Conservation (phyloP, 768 basidiomycete species). For the Boletus eberwhitei region DNA sequence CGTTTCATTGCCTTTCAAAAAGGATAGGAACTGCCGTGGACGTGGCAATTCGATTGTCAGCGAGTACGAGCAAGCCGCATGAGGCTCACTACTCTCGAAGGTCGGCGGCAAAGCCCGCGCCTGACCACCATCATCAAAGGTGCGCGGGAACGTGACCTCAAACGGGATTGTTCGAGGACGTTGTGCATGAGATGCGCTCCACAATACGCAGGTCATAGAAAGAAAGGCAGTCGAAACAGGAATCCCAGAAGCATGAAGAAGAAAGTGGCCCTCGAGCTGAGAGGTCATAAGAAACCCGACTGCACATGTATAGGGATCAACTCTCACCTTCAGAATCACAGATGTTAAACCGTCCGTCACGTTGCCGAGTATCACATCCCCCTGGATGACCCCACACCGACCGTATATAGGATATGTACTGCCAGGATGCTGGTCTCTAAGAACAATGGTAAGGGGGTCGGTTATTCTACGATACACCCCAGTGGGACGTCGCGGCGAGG, state of each 20-base stretch:
- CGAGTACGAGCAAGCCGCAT: slow-evolving; percentile 42
- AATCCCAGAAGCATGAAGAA: slow-evolving; percentile 11
- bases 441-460: slow-evolving; percentile 21
- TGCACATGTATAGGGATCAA: background rate
- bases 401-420: slow-evolving; percentile 21
- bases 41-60: slow-evolving; percentile 43
- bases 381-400: slow-evolving; percentile 20
- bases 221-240: slow-evolving; percentile 16
- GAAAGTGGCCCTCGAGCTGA: slow-evolving; percentile 27
- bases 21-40: slow-evolving; percentile 37
- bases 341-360: slow-evolving; percentile 9
- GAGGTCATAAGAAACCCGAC: background rate
- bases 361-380: slow-evolving; percentile 20
- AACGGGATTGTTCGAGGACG: slow-evolving; percentile 41
- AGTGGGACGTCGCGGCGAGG: background rate
- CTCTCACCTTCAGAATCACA: slow-evolving; percentile 23
- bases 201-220: slow-evolving; percentile 18
- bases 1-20: slow-evolving; percentile 48
- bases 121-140: slow-evolving; percentile 38
- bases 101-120: slow-evolving; percentile 47
- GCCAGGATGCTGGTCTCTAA: slow-evolving; percentile 24
- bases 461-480: slow-evolving; percentile 32
- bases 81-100: slow-evolving; percentile 29
- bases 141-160: slow-evolving; percentile 41
- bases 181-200: slow-evolving; percentile 11